Base-by-base conservation (phyloP, 441 rosid genomes). In the Croton laevigatus region DNA sequence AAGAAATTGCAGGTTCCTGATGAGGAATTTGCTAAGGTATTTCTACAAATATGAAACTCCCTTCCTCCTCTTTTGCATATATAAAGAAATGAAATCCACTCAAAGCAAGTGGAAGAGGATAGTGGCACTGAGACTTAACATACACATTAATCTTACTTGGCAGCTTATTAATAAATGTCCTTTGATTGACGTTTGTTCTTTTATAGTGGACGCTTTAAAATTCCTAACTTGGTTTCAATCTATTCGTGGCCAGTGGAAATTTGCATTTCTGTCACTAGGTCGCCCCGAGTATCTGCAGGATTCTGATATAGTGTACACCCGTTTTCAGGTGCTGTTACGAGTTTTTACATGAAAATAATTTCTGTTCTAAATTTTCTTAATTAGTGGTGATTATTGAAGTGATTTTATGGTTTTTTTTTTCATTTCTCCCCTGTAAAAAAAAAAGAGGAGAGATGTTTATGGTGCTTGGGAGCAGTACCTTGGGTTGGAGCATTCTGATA, bases 381-480 rank as follows among this genome's bases (percentile, higher is more conserved):
- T 27, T 27, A 27, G 32, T 27, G 14, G 13, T 38, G 23, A 32
- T 52, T 37, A 42, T 52, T n/a, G 8, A 5, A 46, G 45, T 66
- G 51, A 63, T 51, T 34, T 27, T 27, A 27, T 27, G 32, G 1
- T 40, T 32, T 34, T 55, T 55, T 68, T 49, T 17, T n/a, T 14
- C 5, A 32, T 66, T 37, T 40, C 66, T 67, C 45, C 65, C 8
- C 73, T 6, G 1, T n/a, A 53, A 17, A 16, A n/a, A 17, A n/a
- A n/a, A 62, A 81, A 94, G 98, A 88, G 93, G 72, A 88, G 94
- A 85, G 97, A 90, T 75, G 89, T 88, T 49, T 94, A 94, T 71
- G 96, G 99, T 55, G 93, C 94, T 34, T 93, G 94, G 94, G 97
- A 91, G 81, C 96, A 91, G 73, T 95, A 92, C 80, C 98, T 92